Evolutionary conservation across 163 green algal species (phyloP).

Genomic region (Chloromonas sp.): DNA sequence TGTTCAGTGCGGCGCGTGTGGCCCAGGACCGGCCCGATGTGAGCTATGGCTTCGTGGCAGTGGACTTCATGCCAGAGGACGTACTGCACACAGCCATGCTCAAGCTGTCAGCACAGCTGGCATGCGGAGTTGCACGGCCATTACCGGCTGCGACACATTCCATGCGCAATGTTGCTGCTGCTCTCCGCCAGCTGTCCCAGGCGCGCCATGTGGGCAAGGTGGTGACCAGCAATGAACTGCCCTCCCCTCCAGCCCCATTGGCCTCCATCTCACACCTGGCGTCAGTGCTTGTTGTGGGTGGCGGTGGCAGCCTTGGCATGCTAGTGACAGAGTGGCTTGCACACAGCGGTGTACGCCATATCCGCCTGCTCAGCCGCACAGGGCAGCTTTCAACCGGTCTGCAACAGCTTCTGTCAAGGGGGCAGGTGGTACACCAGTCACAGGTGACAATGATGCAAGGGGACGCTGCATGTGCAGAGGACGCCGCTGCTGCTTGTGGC

Average conservation of each 20-base stretch:
- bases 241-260: background rate
- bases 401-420: background rate
- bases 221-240: constrained; percentile 16
- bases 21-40: constrained; percentile 43
- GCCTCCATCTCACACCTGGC: background rate
- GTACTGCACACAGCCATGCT: background rate
- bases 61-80: constrained; percentile 57
- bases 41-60: constrained; percentile 37
- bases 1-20: constrained; percentile 46
- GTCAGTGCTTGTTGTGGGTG: background rate
- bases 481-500: constrained; percentile 1
- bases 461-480: constrained; percentile 15
- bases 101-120: constrained; percentile 31
- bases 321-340: constrained; percentile 44
- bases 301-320: constrained; percentile 28
- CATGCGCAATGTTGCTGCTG: constrained; percentile 25
- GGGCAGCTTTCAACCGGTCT: constrained; percentile 22
- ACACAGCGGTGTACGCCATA: constrained; percentile 14
- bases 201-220: constrained; percentile 57
- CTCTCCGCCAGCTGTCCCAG: constrained; percentile 56
- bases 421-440: background rate
- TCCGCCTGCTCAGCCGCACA: constrained; percentile 56
- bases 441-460: constrained; percentile 16
- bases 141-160: constrained; percentile 22
- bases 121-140: constrained; percentile 15